phyloP scores from a whole-genome alignment of 2,329 filamentous ascomycete species.

The Trichothecium roseum region DNA sequence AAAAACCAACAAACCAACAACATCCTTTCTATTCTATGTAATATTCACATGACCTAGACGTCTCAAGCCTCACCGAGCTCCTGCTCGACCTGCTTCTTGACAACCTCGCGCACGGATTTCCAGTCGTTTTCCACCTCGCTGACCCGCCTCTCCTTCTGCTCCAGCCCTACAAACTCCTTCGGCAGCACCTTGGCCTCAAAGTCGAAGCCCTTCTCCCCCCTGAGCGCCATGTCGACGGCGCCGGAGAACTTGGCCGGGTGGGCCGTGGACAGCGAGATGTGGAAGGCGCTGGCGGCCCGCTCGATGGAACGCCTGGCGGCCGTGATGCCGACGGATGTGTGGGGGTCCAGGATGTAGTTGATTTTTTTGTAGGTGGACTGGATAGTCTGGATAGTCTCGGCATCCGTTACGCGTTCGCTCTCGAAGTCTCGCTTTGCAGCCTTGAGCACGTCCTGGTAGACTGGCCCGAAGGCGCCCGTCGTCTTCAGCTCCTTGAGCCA shows the following conservation, averaged over 20 bases:
- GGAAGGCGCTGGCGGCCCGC: slow-evolving; percentile 41
- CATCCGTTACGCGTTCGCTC: slow-evolving; percentile 62
- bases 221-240: slow-evolving; percentile 52
- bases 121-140: slow-evolving; percentile 60
- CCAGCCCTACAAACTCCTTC: slow-evolving; percentile 68
- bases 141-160: slow-evolving; percentile 65
- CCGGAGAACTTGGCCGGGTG: slow-evolving; percentile 91
- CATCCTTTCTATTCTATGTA: too few relatives aligned
- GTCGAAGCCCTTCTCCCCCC: slow-evolving; percentile 20
- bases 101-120: slow-evolving; percentile 64
- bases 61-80: background rate
- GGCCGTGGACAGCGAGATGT: slow-evolving; percentile 84
- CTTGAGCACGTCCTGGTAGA: slow-evolving; percentile 62
- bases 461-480: slow-evolving; percentile 68
- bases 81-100: slow-evolving; percentile 59
- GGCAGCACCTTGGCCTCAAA: slow-evolving; percentile 70
- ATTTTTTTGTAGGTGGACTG: slow-evolving; percentile 44
- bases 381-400: slow-evolving; percentile 57
- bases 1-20: too few relatives aligned
- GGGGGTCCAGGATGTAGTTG: slow-evolving; percentile 83
- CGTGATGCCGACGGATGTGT: slow-evolving; percentile 78
- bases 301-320: slow-evolving; percentile 62
- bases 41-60: too few relatives aligned
- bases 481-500: slow-evolving; percentile 78
- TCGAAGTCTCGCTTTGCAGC: slow-evolving; percentile 67